Conservation (phyloP, 169 alveolate genomes). For the Cytauxzoon felis region DNA sequence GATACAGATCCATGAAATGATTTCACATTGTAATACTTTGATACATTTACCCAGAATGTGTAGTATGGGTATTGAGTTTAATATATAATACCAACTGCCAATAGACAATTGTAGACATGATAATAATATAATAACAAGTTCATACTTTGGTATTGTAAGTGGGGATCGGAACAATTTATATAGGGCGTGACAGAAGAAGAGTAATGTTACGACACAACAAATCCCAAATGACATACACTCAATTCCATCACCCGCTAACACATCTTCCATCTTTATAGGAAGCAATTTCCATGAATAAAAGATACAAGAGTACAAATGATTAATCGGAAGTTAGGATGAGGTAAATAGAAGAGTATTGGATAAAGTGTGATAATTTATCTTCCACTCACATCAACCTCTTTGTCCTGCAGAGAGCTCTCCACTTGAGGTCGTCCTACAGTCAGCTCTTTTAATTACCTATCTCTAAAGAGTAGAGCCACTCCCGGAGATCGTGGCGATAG, state of each 20-base stretch:
- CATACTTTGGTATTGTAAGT: slow-evolving; percentile 37
- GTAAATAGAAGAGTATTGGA: too few species aligned
- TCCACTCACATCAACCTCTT: too few species aligned
- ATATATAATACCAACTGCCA: slow-evolving; percentile 41
- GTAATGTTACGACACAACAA: slow-evolving; percentile 42
- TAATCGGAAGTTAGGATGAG: too few species aligned
- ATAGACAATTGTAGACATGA: slow-evolving; percentile 44
- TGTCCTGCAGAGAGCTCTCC: too few species aligned
- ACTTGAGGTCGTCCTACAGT: too few species aligned
- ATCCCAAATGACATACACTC: slow-evolving; percentile 40
- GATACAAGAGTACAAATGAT: too few species aligned
- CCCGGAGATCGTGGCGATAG: too few species aligned
- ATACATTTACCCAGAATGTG: slow-evolving; percentile 55
- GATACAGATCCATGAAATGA: slow-evolving; percentile 61
- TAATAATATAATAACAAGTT: slow-evolving; percentile 30
- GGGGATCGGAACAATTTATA: slow-evolving; percentile 37
- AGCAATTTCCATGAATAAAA: too few species aligned
- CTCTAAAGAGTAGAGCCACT: too few species aligned
- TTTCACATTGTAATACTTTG: slow-evolving; percentile 56
- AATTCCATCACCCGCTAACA: slow-evolving; percentile 3
- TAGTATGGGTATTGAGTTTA: slow-evolving; percentile 37
- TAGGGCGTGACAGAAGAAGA: slow-evolving; percentile 34
- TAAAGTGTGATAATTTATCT: too few species aligned
- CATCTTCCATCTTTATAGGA: too few species aligned
- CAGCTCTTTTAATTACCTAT: too few species aligned